phyloP scores from a whole-genome alignment of 768 basidiomycete species.

The Leucocoprinus leucothites region DNA sequence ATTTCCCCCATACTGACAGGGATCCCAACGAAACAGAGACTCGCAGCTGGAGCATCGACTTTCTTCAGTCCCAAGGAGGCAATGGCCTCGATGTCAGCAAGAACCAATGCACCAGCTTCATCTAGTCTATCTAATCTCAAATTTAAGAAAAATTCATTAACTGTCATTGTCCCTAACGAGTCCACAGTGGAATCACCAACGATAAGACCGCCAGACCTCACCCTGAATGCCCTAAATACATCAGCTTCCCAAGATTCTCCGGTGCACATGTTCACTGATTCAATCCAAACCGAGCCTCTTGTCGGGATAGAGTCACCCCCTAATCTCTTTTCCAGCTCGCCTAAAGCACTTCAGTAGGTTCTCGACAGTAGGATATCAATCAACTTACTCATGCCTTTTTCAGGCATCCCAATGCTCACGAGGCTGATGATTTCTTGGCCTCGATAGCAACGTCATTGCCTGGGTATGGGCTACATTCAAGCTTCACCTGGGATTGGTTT shows the following conservation, averaged over 20 bases:
- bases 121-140: not conserved
- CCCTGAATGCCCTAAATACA: slow-evolving; percentile 7
- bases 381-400: not conserved
- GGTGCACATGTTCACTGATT: not conserved
- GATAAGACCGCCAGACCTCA: slow-evolving; percentile 1
- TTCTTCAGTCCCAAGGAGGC: slow-evolving; percentile 33
- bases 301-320: not conserved
- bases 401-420: not conserved
- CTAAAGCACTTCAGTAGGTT: not conserved
- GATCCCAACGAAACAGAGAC: slow-evolving; percentile 49
- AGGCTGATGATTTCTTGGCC: slow-evolving; percentile 5
- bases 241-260: not conserved
- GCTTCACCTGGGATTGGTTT: not conserved
- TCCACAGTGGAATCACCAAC: slow-evolving; percentile 7
- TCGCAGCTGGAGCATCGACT: slow-evolving; percentile 37
- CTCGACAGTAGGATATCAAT: not conserved
- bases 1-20: slow-evolving; percentile 24
- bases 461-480: slow-evolving; percentile 3
- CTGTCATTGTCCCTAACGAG: not conserved
- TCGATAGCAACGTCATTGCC: slow-evolving; percentile 6
- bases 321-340: not conserved
- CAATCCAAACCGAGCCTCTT: not conserved
- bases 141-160: slow-evolving; percentile 10
- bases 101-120: slow-evolving; percentile 2
- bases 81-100: slow-evolving; percentile 12